A percentile compares a stretch with the other conserved stretches of the same genome.
phyloP scores from a whole-genome alignment of 2,329 filamentous ascomycete genomes.

The Venturia aucupariae region DNA sequence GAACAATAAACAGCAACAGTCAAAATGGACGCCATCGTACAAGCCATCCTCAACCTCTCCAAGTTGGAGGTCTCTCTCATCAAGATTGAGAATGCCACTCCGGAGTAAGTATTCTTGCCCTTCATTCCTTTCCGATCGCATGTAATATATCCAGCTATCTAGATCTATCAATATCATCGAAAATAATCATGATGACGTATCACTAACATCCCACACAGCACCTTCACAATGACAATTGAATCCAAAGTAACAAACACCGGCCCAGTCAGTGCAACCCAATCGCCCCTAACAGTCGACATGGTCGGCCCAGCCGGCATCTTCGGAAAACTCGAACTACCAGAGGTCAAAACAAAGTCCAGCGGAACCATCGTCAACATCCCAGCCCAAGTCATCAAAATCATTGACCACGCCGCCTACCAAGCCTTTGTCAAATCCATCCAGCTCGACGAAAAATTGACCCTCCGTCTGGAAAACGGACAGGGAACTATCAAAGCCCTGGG shows the following conservation, averaged over 20 bases:
- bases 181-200: not conserved
- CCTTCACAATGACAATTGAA: slow-evolving; percentile 16
- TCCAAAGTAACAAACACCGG: slow-evolving; percentile 14
- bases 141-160: too few species aligned
- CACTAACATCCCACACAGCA: not conserved
- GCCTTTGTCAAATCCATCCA: slow-evolving; percentile 15
- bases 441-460: slow-evolving; percentile 16
- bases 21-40: slow-evolving; percentile 17
- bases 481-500: slow-evolving; percentile 16
- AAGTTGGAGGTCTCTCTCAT: slow-evolving; percentile 16
- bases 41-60: slow-evolving; percentile 16
- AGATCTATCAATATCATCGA: too few species aligned
- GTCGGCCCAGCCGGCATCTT: slow-evolving; percentile 16
- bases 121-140: too few species aligned
- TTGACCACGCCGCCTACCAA: slow-evolving; percentile 15
- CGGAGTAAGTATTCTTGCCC: slow-evolving; percentile 12
- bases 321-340: slow-evolving; percentile 15
- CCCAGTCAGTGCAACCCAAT: slow-evolving; percentile 14
- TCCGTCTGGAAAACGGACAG: slow-evolving; percentile 16
- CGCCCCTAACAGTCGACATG: slow-evolving; percentile 16
- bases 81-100: slow-evolving; percentile 14
- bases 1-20: not conserved
- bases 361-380: slow-evolving; percentile 14
- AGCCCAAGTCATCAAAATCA: slow-evolving; percentile 14
- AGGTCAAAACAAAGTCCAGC: slow-evolving; percentile 14